Base-by-base conservation (phyloP, 139 green algal species). In the Nannochloris sp. region DNA sequence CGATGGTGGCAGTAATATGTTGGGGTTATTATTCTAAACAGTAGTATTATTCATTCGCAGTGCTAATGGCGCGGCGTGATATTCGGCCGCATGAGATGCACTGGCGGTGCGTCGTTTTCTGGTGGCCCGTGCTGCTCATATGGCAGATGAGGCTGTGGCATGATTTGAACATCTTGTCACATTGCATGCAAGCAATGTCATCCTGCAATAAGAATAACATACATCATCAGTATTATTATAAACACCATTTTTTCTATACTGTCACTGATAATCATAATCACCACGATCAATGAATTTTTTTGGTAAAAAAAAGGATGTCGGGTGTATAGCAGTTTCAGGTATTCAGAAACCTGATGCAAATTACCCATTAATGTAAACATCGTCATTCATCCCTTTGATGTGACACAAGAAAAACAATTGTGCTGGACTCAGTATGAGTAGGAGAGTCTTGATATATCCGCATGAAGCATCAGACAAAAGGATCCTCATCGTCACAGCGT, bases 341-440 rank as follows among this genome's bases (percentile, higher is more conserved):
- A 73, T 19, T 29, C 5, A 57, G 4, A 29, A 48, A 62, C 18
- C 43, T 78, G 71, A 79, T 68, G 68, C 71, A 78, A 78, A 78
- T 78, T 78, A 78, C 72, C 68, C 68, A 78, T 75, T 44, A 40
- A 51, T 34, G 37, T 37, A 15, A 7, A 55, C 51, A 24, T 48
- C 29, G 12, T 61, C 64, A 61, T 66, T 67, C 69, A 71, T 29
- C 19, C 62, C 54, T 62, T 59, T 21, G 23, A 37, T 11, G 10
- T 9, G 21, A 10, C 11, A 23, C 1, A 29, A 40, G 5, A 40
- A 40, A 11, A 23, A 11, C 44, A 21, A 44, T 27, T 24, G 18
- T 37, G n/a, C 57, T 66, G 60, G 69, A 34, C 40, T 75, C 62
- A 71, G 69, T 61, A 75, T 75, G 69, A 75, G 69, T 75, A 75